Evolutionary conservation across 257 asterid species (phyloP), one percentile per base, ranked within the genome.

Genomic region (Solanum pennellii): DNA sequence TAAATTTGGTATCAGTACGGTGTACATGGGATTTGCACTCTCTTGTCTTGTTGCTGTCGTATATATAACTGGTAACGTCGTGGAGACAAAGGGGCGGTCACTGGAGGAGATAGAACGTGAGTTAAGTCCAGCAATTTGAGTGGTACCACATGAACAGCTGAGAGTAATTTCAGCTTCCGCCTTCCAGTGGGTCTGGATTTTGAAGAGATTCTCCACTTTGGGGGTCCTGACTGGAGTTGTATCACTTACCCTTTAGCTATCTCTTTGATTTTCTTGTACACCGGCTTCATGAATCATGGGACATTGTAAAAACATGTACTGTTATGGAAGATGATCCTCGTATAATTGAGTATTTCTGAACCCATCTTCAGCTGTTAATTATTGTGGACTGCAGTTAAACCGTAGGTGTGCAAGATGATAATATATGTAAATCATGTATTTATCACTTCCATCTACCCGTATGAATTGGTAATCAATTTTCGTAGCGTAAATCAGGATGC

Each of bases 71-170:
- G 90, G 94, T 44, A 95, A 96, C 27, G 97, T 96, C 11, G 97
- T 96, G 62, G 99, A 96, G 90, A 96, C 98, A 7, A 96, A 96
- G 88, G 99, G 99, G 5, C 95, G 95, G 69, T 96, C 99, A 4
- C 90, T 96, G 88, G 99, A 96, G 92, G 98, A 96, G 77, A 94
- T 96, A 52, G 98, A 96, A 89, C 96, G 94, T 18, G 98, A 94
- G 83, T 92, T 94, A 82, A 94, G 39, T 66, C 90, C 95, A 42
- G 93, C 98, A 37, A 20, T 88, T 84, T 94, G 91, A 94, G 91
- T 66, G 65, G 35, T 33, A 85, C 41, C 39, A 68, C 18, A 45
- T 18, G 80, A 45, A n/a, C 44, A 8, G 31, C 27, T 66, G 39
- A 82, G 79, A 23, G 71, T 68, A 84, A 56, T 18, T 29, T 56